Evolutionary conservation across 169 alveolate species (phyloP), one percentile per base, ranked within the genome.

Genomic region (Cyclospora cayetanensis): DNA sequence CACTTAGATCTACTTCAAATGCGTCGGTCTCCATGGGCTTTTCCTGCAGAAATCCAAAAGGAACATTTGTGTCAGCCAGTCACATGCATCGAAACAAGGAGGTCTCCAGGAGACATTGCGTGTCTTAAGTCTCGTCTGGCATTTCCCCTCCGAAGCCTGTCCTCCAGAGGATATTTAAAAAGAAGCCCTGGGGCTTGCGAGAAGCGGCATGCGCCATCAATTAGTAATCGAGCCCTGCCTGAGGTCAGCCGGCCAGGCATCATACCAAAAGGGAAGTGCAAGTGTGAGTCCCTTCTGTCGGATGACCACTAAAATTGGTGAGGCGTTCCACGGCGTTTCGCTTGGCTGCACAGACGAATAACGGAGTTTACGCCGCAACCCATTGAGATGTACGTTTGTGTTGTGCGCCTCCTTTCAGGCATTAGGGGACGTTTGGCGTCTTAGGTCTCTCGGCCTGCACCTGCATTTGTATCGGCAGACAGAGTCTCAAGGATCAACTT

Each of bases 401-500:
- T 15, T 4, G 4, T 65, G 12, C 39, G n/a, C 12, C 39, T 4
- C 9, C 12, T 5, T 27, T 2, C 2, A 18, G 37, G 31, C 20
- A 3, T 4, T 9, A 7, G 77, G 11, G 77, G 1, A 11, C 15
- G 76, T 27, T 63, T 27, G 22, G 34, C 34, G 76, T n/a, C 25
- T 20, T 11, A 7, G 39, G 39, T 63, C 11, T 27, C n/a, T n/a
- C n/a, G 7, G 82, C 74, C 18, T 55, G n/a, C 2, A 82, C 90
- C 90, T 11, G 79, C 39, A 9, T 37, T 27, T 20, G 25, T 4
- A 60, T 82, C 52, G 29, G 90, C 90, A n/a, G 77, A 63, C 42
- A 82, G 74, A 12, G 90, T 53, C 60, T 55, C 77, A 22, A 82
- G 34, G 27, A 82, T 66, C 52, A 82, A 60, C 60, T 82, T 82